Conservation (phyloP, 1,284 basidiomycete species). For the Irpex lacteus region DNA sequence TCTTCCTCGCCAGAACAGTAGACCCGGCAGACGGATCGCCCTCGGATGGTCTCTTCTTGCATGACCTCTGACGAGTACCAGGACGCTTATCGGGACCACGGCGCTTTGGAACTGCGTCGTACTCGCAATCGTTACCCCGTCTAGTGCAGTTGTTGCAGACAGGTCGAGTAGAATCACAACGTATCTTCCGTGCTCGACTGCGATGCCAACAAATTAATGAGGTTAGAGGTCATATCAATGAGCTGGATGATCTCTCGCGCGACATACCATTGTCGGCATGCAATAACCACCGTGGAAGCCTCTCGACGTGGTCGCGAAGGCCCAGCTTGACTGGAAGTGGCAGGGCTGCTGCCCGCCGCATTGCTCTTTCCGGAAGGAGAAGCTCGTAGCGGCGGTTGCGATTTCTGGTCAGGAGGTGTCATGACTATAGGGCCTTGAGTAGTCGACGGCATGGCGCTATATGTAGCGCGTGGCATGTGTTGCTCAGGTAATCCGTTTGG, state of each 20-base stretch:
- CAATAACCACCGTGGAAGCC: constrained; percentile 61
- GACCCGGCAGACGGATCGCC: constrained; percentile 29
- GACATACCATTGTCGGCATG: constrained; percentile 38
- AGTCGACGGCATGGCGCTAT: constrained; percentile 21
- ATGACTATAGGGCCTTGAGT: constrained; percentile 23
- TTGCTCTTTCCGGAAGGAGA: constrained; percentile 16
- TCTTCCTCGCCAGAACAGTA: constrained; percentile 54
- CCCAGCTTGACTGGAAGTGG: constrained; percentile 10
- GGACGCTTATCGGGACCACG: constrained; percentile 81
- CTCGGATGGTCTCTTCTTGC: constrained; percentile 71
- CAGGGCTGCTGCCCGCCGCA: constrained; percentile 23
- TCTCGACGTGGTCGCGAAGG: constrained; percentile 47
- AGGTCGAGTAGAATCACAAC: constrained; percentile 78
- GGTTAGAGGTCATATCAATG: constrained; percentile 2
- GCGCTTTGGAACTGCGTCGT: constrained; percentile 74
- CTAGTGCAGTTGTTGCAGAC: constrained; percentile 76
- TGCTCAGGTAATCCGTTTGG: constrained; percentile 27
- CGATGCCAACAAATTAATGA: constrained; percentile 32
- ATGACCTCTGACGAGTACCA: constrained; percentile 74
- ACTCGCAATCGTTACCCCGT: constrained; percentile 70
- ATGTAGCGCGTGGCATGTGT: constrained; percentile 21
- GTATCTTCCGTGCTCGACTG: constrained; percentile 76
- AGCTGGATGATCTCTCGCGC: background rate
- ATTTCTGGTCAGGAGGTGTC: constrained; percentile 21
- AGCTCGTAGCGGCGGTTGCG: constrained; percentile 21